Evolutionary conservation across 306 rosid genomes (phyloP).

Genomic region (Myrica gale): DNA sequence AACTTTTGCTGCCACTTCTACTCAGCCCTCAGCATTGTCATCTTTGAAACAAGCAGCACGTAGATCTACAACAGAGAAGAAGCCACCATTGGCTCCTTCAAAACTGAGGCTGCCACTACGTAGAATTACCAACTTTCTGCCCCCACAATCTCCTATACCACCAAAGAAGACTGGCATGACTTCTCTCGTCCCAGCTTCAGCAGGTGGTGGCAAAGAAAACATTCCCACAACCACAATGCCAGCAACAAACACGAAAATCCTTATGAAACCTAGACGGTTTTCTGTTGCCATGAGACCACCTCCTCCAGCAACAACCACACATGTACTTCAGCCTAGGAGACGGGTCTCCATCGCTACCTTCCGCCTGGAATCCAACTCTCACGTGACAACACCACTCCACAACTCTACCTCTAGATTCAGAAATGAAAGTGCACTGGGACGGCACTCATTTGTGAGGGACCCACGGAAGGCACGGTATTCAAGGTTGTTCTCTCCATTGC

Average conservation of each 20-base stretch:
- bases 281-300: conserved; percentile 66
- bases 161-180: conserved; percentile 35
- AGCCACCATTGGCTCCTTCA: conserved; percentile 79
- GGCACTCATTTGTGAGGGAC: conserved; percentile 47
- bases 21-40: conserved; percentile 42
- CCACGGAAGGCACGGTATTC: conserved; percentile 66
- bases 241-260: conserved; percentile 32
- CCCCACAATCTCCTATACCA: conserved; percentile 54
- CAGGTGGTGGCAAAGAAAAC: conserved; percentile 69
- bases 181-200: conserved; percentile 25
- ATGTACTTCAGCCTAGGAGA: conserved; percentile 73
- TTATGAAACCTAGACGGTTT: conserved; percentile 51
- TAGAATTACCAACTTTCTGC: conserved; percentile 60
- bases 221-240: conserved; percentile 34
- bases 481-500: conserved; percentile 67
- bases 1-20: conserved; percentile 56
- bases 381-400: conserved; percentile 65
- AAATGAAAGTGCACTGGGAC: conserved; percentile 31
- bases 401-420: conserved; percentile 51
- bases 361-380: conserved; percentile 55
- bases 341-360: conserved; percentile 73
- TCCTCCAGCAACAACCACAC: conserved; percentile 37
- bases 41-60: conserved; percentile 36
- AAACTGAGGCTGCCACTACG: conserved; percentile 66
- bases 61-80: conserved; percentile 47